Conservation (phyloP, 352 stramenopile species). For the Pythium folliculosum region DNA sequence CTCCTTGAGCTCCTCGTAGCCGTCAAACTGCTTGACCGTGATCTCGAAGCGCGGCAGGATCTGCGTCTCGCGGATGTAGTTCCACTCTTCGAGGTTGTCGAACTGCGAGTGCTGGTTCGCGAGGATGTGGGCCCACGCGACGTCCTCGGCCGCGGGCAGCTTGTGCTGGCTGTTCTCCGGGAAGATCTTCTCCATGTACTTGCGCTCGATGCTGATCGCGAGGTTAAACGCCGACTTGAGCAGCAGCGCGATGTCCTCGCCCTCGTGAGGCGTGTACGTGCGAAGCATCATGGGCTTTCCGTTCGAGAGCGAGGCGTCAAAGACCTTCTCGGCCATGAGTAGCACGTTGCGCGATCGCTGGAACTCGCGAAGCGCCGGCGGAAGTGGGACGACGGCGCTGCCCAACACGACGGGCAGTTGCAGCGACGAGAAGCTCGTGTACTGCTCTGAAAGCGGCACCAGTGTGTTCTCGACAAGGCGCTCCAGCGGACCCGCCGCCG, state of each 20-base stretch:
- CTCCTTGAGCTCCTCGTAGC: conserved; percentile 68
- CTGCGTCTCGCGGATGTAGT: conserved; percentile 81
- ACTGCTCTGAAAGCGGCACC: conserved; percentile 39
- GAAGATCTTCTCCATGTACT: conserved; percentile 70
- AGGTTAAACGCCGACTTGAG: conserved; percentile 86
- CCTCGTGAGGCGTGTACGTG: conserved; percentile 40
- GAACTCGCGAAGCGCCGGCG: conserved; percentile 42
- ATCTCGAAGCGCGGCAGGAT: conserved; percentile 72
- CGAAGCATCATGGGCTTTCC: conserved; percentile 64
- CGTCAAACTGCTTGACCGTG: conserved; percentile 54
- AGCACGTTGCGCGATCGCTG: conserved; percentile 48
- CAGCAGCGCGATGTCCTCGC: conserved; percentile 68
- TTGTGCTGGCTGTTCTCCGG: conserved; percentile 41
- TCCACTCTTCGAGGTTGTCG: conserved; percentile 85
- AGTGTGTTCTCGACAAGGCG: conserved; percentile 50
- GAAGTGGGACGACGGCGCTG: conserved; percentile 38
- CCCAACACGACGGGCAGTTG: conserved; percentile 58
- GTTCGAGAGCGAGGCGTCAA: conserved; percentile 63
- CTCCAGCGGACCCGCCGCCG: conserved; percentile 30
- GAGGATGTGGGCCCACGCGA: conserved; percentile 82
- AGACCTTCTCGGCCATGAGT: conserved; percentile 62
- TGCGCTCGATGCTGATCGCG: conserved; percentile 77
- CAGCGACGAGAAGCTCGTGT: conserved; percentile 58
- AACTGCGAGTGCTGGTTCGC: conserved; percentile 82
- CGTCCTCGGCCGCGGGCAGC: conserved; percentile 54